Evolutionary conservation across 2,329 filamentous ascomycete genomes (phyloP), one percentile per base, ranked within the genome.

Genomic region (Trichoderma simmonsii): DNA sequence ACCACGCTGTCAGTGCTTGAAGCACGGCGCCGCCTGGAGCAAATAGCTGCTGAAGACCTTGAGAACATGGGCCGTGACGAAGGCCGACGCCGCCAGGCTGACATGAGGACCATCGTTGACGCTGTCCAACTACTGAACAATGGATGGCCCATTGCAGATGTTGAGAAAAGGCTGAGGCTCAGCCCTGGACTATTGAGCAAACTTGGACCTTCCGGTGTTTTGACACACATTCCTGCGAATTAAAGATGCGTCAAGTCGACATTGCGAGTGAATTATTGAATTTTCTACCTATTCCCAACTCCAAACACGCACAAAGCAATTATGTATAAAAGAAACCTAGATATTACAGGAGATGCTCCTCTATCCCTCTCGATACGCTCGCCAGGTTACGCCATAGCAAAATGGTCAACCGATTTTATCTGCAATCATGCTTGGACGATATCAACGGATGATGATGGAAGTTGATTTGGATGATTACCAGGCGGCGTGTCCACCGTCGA

Each of bases 401-500:
- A 63, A 61, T 60, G 30, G 28, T n/a, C 24, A 9, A 32, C 34
- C 4, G 11, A 11, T 28, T 32, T 30, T 59, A 32, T 34, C 18
- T 51, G 28, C 51, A 32, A 11, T 14, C 4, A n/a, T 43, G 26
- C 26, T 43, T 36, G 5, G 6, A 43, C 8, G 15, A 24, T 28
- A 26, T 36, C 11, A 21, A 28, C n/a, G 15, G 48, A 18, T n/a
- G 21, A 18, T n/a, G 32, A 28, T 57, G 24, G 24, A 21, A 54
- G 32, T 8, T 62, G 36, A 24, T 62, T 43, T 24, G 43, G 36
- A 1, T 15, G 14, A 30, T 80, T 82, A 90, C 88, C 88, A 90
- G 21, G 87, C 86, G 54, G 83, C 80, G 77, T 94, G 91, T 0
- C 92, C 92, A 12, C 92, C 92, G 77, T 94, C 92, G 63, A 93